These are phyloP conservation scores for Didymosphaeria variabile DNA, from an alignment of 2,329 filamentous ascomycete genomes.

Conservation along the genomic window DNA sequence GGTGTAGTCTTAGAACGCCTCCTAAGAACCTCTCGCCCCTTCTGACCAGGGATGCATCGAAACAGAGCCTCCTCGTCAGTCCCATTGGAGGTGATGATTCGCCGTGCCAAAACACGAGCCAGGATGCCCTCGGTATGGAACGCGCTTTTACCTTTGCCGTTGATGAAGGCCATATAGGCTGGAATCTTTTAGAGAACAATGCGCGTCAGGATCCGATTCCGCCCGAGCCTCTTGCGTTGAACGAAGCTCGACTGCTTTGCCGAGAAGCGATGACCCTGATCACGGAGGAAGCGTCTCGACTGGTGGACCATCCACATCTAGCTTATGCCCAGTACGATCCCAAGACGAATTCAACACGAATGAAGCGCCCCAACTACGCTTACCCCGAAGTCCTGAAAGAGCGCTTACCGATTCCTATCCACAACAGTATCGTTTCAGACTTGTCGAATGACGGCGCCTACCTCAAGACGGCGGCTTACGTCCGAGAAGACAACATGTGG, in stretches of 20 bases:
- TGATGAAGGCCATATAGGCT: constrained; percentile 29
- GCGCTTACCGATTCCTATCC: constrained; percentile 36
- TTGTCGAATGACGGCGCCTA: constrained; percentile 32
- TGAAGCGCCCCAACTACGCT: constrained; percentile 44
- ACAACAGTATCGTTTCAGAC: constrained; percentile 36
- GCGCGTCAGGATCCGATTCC: constrained; percentile 31
- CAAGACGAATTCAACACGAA: constrained; percentile 34
- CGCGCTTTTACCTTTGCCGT: constrained; percentile 37
- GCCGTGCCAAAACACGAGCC: constrained; percentile 24
- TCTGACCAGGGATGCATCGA: constrained; percentile 16
- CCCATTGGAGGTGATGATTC: constrained; percentile 18
- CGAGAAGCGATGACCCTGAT: constrained; percentile 44
- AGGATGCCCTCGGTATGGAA: constrained; percentile 24
- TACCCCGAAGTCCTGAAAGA: constrained; percentile 41
- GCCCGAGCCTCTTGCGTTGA: constrained; percentile 37
- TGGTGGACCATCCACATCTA: constrained; percentile 41
- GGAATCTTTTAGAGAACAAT: constrained; percentile 35
- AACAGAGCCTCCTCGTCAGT: constrained; percentile 7
- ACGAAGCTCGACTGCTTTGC: constrained; percentile 39
- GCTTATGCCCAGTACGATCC: constrained; percentile 40
- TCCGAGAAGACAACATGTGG: constrained; percentile 31
- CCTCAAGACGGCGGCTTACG: constrained; percentile 30
- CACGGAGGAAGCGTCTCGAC: constrained; percentile 40
- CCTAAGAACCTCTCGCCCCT: constrained; percentile 22
- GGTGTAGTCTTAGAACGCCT: neutral